Evolutionary conservation across 768 basidiomycete species (phyloP).

Genomic region (Scleroderma citrinum): DNA sequence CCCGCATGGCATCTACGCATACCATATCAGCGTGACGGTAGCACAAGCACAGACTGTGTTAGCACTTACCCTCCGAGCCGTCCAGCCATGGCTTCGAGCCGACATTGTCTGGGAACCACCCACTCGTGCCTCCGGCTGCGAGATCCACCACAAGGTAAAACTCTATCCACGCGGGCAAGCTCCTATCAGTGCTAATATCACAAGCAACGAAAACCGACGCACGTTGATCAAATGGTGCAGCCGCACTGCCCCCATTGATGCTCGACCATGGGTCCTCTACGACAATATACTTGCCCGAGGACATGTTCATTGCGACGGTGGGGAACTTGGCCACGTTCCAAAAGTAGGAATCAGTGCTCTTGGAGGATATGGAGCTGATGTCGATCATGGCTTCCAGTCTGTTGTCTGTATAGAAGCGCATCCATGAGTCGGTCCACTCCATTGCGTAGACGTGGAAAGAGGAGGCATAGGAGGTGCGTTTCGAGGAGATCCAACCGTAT

Average conservation of each 20-base stretch:
- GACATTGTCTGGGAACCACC: slow-evolving; percentile 39
- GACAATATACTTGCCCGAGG: slow-evolving; percentile 32
- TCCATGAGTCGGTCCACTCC: slow-evolving; percentile 55
- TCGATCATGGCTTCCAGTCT: slow-evolving; percentile 47
- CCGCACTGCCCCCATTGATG: slow-evolving; percentile 34
- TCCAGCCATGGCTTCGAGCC: slow-evolving; percentile 64
- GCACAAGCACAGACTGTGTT: neutral
- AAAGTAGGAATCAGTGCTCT: slow-evolving; percentile 41
- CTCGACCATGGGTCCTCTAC: slow-evolving; percentile 47
- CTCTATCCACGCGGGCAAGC: slow-evolving; percentile 30
- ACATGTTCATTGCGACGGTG: slow-evolving; percentile 38
- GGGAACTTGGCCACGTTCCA: slow-evolving; percentile 51
- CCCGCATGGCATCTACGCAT: slow-evolving; percentile 52
- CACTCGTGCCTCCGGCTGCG: slow-evolving; percentile 76
- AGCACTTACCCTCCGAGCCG: slow-evolving; percentile 39
- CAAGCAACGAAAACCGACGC: slow-evolving; percentile 19
- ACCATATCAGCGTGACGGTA: slow-evolving; percentile 14
- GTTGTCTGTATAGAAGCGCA: slow-evolving; percentile 50
- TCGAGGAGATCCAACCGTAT: slow-evolving; percentile 31
- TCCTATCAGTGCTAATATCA: slow-evolving; percentile 8
- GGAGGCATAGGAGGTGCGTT: slow-evolving; percentile 41
- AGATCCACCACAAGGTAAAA: slow-evolving; percentile 82
- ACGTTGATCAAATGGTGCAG: slow-evolving; percentile 45
- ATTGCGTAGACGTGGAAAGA: slow-evolving; percentile 50
- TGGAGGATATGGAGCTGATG: slow-evolving; percentile 34